Evolutionary conservation across 768 basidiomycete genomes (phyloP), one percentile per base, ranked within the genome.

Genomic region (Calvatia gigantea): DNA sequence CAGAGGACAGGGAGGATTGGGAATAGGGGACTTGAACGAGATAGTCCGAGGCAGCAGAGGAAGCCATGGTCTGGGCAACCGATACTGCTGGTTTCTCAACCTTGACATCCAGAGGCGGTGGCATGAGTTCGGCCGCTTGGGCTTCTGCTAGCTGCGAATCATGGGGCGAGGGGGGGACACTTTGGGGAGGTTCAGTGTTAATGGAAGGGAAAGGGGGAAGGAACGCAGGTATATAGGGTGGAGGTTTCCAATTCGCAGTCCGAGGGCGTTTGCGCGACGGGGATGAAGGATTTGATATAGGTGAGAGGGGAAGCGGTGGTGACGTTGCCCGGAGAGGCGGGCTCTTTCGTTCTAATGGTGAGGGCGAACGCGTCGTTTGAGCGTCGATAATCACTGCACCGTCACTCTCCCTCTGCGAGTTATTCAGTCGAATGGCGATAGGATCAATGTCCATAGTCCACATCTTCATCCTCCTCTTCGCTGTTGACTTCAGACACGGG

Each of bases 151-250:
- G 61, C 56, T 71, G 70, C 49, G 77, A 48, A 69, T 59, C 32
- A 48, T 60, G 27, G 25, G 62, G 57, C 61, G 67, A 53, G 54
- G 61, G 54, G 70, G 69, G 27, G 70, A 65, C 15, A 64, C 65
- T 37, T 73, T 68, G 17, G 64, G 58, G 15, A 62, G 62, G 28
- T 69, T 70, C 17, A 63, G 59, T 17, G 69, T 52, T 25, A 65
- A 67, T 19, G 84, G 87, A 66, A 84, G 87, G 87, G 64, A 89
- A 88, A 0, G 87, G 85, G 1, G 87, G 87, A 2, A 90, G 67
- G 60, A 84, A 85, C 58, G 78, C 72, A 12, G 87, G 87, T 51
- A 90, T 75, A 64, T 88, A 76, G 45, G 77, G 70, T 62, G 85
- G 85, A 1, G 85, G 78, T 19, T 78, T 69, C 86, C 86, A 89